Evolutionary conservation across 805 yeast genomes (phyloP), one percentile per base, ranked within the genome.

Genomic region (Kluyveromyces nonfermentans): DNA sequence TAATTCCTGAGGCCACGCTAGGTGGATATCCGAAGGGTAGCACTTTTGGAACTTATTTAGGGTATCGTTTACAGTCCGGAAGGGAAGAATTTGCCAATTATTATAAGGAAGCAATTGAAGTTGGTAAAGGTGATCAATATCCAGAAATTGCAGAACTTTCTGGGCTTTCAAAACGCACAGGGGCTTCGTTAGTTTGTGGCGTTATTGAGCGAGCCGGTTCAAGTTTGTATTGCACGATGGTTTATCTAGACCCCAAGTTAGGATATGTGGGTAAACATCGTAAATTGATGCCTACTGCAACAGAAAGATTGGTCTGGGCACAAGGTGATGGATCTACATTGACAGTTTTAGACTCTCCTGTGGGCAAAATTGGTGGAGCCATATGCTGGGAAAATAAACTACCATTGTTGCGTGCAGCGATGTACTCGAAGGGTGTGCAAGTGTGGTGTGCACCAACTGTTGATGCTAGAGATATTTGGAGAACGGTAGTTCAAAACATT

Each of bases 311-410:
- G 35, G 56, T 70, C 10, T 71, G 74, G 74, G 73, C 72, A 1
- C 64, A 63, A 40, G 75, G 75, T 32, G 74, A 70, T 44, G 75
- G 75, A 3, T 67, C 72, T 4, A 69, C 73, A 2, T 49, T 71
- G 38, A 62, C 66, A 4, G 67, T 65, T 9, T 63, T 66, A 25
- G 64, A 69, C 16, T 51, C 64, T 17, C 46, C 54, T 2, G 65
- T 55, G 5, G 71, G 71, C 17, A 57, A 56, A 39, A 46, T 70
- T n/a, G 74, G 74, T 15, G 74, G 72, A 18, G 73, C 66, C 28
- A 69, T 70, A 39, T 71, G 75, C 53, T 70, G 75, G 74, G 75
- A 71, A 45, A 70, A 70, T 51, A 63, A 61, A 51, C 60, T 68
- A 53, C 74, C 74, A 4, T 49, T 69, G 43, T 53, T 63, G 43